These are phyloP conservation scores for Paracoccidioides lutzii DNA, from an alignment of 2,329 filamentous ascomycete genomes.

Conservation along the genomic window DNA sequence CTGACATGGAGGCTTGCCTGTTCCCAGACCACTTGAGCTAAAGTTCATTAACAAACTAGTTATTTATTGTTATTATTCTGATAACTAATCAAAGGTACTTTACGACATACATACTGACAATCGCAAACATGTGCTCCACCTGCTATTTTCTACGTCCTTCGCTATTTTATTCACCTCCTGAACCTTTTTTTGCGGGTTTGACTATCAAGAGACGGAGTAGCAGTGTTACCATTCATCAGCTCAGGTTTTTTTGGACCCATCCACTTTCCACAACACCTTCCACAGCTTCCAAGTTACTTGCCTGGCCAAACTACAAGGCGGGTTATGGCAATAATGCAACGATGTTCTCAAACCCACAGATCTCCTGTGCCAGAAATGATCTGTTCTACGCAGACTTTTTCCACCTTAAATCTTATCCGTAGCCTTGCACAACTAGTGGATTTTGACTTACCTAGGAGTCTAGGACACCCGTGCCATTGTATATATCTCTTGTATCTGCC, in stretches of 20 bases:
- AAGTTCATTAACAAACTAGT: not conserved
- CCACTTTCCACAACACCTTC: not conserved
- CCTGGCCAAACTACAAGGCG: not conserved
- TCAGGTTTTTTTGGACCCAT: slow-evolving; percentile 1
- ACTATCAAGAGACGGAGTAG: not conserved
- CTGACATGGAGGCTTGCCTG: slow-evolving; percentile 1
- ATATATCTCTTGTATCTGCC: not conserved
- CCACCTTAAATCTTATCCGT: not conserved
- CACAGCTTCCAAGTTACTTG: not conserved
- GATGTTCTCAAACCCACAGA: not conserved
- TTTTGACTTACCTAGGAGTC: not conserved
- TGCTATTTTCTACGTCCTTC: not conserved
- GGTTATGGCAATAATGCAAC: not conserved
- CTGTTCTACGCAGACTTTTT: not conserved
- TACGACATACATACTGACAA: not conserved
- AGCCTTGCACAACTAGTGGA: not conserved
- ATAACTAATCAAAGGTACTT: too few relatives aligned
- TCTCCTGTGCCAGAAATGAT: not conserved
- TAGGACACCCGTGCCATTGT: not conserved
- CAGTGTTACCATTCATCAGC: slow-evolving; percentile 1
- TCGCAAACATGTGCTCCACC: not conserved
- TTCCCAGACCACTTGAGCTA: not conserved
- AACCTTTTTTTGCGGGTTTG: slow-evolving; percentile 1
- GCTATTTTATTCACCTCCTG: not conserved
- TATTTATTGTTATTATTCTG: too few relatives aligned